Evolutionary conservation across 768 basidiomycete species (phyloP), one percentile per base, ranked within the genome.

Genomic region (Pleurotus tuber-regium): DNA sequence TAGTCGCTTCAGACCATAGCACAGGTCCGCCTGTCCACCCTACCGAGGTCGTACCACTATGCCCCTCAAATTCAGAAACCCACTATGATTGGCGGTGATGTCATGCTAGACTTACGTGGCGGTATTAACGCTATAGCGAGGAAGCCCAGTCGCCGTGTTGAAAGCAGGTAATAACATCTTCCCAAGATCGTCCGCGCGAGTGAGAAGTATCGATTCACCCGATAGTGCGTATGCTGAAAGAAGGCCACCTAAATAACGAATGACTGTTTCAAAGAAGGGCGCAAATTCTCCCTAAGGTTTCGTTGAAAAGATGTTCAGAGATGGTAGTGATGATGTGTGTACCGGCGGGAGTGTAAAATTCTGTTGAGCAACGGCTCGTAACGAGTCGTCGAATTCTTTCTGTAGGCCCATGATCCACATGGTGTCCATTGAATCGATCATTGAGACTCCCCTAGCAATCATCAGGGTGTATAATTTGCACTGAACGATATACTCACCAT

Each of bases 381-480:
- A 62, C 1, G 83, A 82, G 1, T 79, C 70, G 30, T 75, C 62
- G 59, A 89, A 92, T 57, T 92, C 82, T 0, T 83, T 74, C 21
- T 79, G 67, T n/a, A 92, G 70, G 4, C 78, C 89, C 82, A 92
- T 85, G 36, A 94, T 75, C 70, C 84, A 80, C 74, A 95, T 82
- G 1, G 89, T 88, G 59, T 91, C 89, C 31, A 94, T 71, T 1
- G 87, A 80, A 58, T 94, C 92, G 44, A 90, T 73, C 39, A 92
- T 67, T 4, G 86, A 82, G 10, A 87, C 73, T 9, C 54, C 74
- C 80, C 86, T 48, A 35, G 12, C 4, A 4, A 18, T 10, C n/a
- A 24, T 31, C 24, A 33, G n/a, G 21, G 12, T 10, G 10, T 42
- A 25, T 14, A 36, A 8, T n/a, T 2, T 11, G 25, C n/a, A 12